A percentile compares a stretch with the other conserved stretches of the same genome.
These are phyloP conservation scores for Alternaria rosae DNA, from an alignment of 2,329 filamentous ascomycete genomes.

Conservation along the genomic window DNA sequence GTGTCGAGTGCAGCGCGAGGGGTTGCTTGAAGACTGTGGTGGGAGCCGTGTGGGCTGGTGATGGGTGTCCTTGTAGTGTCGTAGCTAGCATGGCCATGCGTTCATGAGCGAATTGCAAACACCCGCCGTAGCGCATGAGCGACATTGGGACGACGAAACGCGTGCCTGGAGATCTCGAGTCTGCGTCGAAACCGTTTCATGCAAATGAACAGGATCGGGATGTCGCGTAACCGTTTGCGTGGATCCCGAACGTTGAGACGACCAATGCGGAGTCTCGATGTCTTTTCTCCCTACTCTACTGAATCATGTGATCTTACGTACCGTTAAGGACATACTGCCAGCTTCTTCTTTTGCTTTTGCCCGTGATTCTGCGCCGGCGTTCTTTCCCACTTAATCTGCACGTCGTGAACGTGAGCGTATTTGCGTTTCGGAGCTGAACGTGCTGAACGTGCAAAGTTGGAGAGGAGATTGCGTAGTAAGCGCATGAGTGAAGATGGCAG, in stretches of 20 bases:
- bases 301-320: slow-evolving; percentile 3
- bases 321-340: slow-evolving; percentile 18
- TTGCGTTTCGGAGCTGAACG: slow-evolving; percentile 16
- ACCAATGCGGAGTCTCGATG: not conserved
- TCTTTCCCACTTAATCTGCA: slow-evolving; percentile 17
- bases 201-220: slow-evolving; percentile 4
- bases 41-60: not conserved
- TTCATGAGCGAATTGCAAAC: not conserved
- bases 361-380: not conserved
- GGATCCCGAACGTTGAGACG: not conserved
- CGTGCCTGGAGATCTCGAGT: slow-evolving; percentile 3
- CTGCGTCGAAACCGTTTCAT: slow-evolving; percentile 9
- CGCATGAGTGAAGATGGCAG: not conserved
- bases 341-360: slow-evolving; percentile 4
- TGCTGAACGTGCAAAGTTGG: not conserved
- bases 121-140: not conserved
- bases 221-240: not conserved
- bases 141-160: slow-evolving; percentile 3
- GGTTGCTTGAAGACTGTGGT: slow-evolving; percentile 33
- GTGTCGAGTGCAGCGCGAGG: slow-evolving; percentile 64
- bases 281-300: not conserved
- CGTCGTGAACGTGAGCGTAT: slow-evolving; percentile 44
- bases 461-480: slow-evolving; percentile 4
- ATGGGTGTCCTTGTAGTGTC: not conserved
- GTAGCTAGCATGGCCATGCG: not conserved